These are phyloP conservation scores for Amyloporia xantha DNA, from an alignment of 768 basidiomycete genomes.

Conservation along the genomic window DNA sequence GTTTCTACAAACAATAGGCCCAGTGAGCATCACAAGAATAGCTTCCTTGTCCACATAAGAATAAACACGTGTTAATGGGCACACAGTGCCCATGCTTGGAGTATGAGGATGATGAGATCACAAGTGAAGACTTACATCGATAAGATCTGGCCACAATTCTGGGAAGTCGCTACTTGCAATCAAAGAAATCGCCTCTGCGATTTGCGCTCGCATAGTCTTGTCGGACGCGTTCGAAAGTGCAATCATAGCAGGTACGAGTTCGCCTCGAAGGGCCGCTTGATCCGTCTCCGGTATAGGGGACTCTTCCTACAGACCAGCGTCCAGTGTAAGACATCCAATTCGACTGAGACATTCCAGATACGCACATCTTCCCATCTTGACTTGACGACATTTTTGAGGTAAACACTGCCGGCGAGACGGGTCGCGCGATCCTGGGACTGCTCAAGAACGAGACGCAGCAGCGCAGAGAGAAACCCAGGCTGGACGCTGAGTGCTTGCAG, in stretches of 20 bases:
- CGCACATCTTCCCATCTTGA: conserved; percentile 82
- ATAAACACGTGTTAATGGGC: too few species aligned
- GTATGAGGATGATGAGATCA: too few species aligned
- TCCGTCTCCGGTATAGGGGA: conserved; percentile 65
- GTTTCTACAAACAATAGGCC: too few species aligned
- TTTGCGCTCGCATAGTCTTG: conserved; percentile 71
- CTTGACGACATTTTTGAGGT: conserved; percentile 89
- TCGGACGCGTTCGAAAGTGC: conserved; percentile 67
- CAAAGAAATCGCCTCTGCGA: conserved; percentile 89
- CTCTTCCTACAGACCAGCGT: conserved; percentile 46
- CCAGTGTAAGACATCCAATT: neutral
- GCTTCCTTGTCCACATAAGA: neutral
- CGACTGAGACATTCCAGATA: neutral
- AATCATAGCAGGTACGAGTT: conserved; percentile 91
- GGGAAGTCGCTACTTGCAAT: conserved; percentile 94
- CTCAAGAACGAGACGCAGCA: conserved; percentile 75
- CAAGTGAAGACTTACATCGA: conserved; percentile 71
- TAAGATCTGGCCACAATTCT: conserved; percentile 75
- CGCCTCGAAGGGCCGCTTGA: conserved; percentile 62
- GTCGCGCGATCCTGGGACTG: conserved; percentile 57
- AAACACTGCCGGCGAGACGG: conserved; percentile 80
- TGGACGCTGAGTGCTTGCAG: conserved; percentile 63
- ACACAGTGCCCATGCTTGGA: too few species aligned
- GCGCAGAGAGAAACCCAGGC: conserved; percentile 70
- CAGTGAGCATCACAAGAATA: neutral